Evolutionary conservation across 495 filamentous ascomycete genomes (phyloP).

Genomic region (Neurospora tetrasperma): DNA sequence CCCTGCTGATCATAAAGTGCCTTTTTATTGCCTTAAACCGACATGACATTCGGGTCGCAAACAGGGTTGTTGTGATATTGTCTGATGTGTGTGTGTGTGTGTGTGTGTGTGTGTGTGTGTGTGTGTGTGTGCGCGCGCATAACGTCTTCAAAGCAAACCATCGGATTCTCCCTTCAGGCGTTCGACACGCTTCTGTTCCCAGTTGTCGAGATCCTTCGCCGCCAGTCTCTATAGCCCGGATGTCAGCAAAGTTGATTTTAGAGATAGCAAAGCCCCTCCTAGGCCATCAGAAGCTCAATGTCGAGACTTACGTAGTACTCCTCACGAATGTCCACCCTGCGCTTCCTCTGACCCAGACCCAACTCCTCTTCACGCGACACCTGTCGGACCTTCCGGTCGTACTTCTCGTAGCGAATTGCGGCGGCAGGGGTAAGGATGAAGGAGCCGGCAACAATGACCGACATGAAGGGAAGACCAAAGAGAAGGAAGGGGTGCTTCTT

Average conservation of each 20-base stretch:
- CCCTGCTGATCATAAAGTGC: neutral
- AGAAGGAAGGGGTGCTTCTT: conserved; percentile 75
- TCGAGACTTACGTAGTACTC: conserved; percentile 81
- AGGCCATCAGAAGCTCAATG: neutral
- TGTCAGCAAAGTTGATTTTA: neutral
- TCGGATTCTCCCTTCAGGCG: conserved; percentile 81
- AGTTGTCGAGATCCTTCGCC: conserved; percentile 84
- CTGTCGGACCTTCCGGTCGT: conserved; percentile 77
- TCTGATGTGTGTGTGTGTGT: neutral
- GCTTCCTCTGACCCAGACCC: conserved; percentile 58
- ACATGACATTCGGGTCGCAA: neutral
- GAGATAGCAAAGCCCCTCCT: neutral
- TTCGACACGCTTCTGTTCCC: conserved; percentile 92
- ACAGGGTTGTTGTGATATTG: neutral
- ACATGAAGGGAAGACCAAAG: conserved; percentile 92
- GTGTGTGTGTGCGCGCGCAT: neutral
- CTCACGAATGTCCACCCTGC: conserved; percentile 70
- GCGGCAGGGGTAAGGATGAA: conserved; percentile 92
- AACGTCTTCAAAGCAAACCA: conserved; percentile 54
- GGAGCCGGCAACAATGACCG: conserved; percentile 83
- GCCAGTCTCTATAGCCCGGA: conserved; percentile 58
- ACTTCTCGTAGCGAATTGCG: conserved; percentile 82
- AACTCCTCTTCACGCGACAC: conserved; percentile 76
- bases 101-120: neutral
- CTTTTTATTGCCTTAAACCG: neutral